These are phyloP conservation scores for Vinca minor DNA, from an alignment of 257 asterid genomes.

Conservation along the genomic window DNA sequence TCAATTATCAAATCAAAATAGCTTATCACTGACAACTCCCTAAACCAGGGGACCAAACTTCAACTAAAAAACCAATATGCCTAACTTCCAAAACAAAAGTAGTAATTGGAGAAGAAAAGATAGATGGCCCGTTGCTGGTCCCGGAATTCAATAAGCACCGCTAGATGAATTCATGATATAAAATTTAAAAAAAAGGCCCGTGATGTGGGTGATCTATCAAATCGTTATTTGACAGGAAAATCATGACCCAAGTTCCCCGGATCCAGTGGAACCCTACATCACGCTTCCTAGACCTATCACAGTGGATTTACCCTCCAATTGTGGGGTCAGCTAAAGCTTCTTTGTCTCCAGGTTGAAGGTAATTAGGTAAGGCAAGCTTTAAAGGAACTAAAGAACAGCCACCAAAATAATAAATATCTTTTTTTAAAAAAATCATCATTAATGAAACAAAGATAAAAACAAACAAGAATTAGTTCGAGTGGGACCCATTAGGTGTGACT, in stretches of 20 bases:
- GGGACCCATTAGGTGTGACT: constrained; percentile 17
- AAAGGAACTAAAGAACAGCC: no score
- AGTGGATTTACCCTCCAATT: neutral
- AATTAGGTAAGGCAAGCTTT: no score
- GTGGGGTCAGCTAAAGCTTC: constrained; percentile 8
- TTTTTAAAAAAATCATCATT: neutral
- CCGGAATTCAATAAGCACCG: neutral
- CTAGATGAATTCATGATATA: neutral
- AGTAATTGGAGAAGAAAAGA: no score
- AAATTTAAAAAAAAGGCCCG: no score
- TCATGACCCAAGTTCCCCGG: neutral
- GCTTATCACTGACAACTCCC: no score
- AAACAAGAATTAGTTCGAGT: neutral
- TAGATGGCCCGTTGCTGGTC: neutral
- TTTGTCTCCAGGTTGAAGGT: constrained; percentile 18
- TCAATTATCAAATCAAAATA: no score
- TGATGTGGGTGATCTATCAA: neutral
- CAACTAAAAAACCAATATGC: no score
- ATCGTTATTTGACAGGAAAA: neutral
- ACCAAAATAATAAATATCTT: no score
- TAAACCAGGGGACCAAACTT: no score
- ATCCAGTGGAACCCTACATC: neutral
- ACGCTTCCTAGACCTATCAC: neutral
- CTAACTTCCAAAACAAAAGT: no score
- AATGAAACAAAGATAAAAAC: neutral